These are phyloP conservation scores for Pyracantha coccinea DNA, from an alignment of 331 rosid genomes.

Conservation along the genomic window DNA sequence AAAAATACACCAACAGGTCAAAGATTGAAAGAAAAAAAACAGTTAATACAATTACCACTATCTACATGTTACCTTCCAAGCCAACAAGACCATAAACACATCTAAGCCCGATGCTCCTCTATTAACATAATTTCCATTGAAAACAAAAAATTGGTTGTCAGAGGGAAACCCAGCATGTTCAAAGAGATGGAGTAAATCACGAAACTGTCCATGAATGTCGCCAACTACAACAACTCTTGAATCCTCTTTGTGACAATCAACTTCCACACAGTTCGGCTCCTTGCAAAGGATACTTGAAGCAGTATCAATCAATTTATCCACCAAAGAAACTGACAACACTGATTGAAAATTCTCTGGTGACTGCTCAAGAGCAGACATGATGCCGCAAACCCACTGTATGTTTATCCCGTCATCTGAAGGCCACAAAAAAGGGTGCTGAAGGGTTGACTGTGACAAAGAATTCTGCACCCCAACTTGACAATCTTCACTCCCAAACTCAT, in stretches of 20 bases:
- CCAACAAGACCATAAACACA: conserved; percentile 70
- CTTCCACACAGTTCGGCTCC: conserved; percentile 78
- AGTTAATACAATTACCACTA: not conserved
- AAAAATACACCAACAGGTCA: not conserved
- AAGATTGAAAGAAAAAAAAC: not conserved
- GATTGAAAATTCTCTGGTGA: conserved; percentile 46
- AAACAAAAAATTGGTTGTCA: conserved; percentile 62
- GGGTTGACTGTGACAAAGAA: conserved; percentile 29
- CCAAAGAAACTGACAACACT: conserved; percentile 45
- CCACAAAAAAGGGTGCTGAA: conserved; percentile 46
- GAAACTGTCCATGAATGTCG: conserved; percentile 75
- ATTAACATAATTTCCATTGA: conserved; percentile 81
- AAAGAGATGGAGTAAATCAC: conserved; percentile 59
- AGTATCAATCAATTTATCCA: conserved; percentile 40
- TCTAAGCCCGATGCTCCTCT: conserved; percentile 86
- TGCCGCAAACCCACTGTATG: conserved; percentile 64
- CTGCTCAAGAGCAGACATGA: conserved; percentile 57
- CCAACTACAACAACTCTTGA: conserved; percentile 78
- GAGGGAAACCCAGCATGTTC: conserved; percentile 64
- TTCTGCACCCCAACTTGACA: conserved; percentile 8
- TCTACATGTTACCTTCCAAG: conserved; percentile 74
- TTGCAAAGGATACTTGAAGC: conserved; percentile 47
- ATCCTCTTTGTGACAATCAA: conserved; percentile 54
- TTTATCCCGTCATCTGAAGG: conserved; percentile 54
- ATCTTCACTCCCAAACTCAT: conserved; percentile 10